These are phyloP conservation scores for Candida sanyaensis DNA, from an alignment of 1,139 yeast genomes.

Conservation along the genomic window DNA sequence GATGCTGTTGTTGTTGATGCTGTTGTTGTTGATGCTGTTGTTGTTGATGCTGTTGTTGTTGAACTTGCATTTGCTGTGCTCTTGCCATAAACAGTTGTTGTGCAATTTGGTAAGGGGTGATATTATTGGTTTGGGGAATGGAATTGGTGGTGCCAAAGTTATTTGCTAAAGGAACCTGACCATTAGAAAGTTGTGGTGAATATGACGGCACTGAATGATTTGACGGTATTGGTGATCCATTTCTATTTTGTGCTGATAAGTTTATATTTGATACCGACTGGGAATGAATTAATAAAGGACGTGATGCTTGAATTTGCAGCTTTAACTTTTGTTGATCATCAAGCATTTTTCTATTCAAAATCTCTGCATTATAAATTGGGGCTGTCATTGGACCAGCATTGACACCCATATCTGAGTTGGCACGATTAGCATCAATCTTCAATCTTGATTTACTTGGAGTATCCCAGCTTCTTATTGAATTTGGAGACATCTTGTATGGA, in stretches of 20 bases:
- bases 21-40: conserved; percentile 5
- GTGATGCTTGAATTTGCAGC: conserved; percentile 6
- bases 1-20: conserved; percentile 9
- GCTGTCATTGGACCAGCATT: conserved; percentile 38
- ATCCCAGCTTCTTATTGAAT: conserved; percentile 8
- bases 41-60: conserved; percentile 3
- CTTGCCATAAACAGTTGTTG: conserved; percentile 9
- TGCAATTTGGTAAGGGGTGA: conserved; percentile 7
- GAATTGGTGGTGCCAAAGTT: not conserved
- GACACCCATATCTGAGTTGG: conserved; percentile 9
- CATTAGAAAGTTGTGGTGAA: not conserved
- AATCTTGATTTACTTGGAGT: conserved; percentile 16
- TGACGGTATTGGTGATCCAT: not conserved
- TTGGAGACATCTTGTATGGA: conserved; percentile 26
- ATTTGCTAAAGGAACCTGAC: not conserved
- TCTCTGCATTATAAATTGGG: conserved; percentile 32
- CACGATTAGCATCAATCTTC: conserved; percentile 14
- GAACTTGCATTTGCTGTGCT: conserved; percentile 9
- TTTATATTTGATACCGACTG: conserved; percentile 10
- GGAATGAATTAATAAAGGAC: conserved; percentile 12
- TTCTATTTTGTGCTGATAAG: not conserved
- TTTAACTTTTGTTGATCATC: conserved; percentile 9
- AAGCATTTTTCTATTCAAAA: conserved; percentile 8
- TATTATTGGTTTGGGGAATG: not conserved
- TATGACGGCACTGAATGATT: not conserved